A percentile compares a stretch with the other conserved stretches of the same genome.
Conservation (phyloP, 345 rosid genomes). For the Aethionema arabicum region DNA sequence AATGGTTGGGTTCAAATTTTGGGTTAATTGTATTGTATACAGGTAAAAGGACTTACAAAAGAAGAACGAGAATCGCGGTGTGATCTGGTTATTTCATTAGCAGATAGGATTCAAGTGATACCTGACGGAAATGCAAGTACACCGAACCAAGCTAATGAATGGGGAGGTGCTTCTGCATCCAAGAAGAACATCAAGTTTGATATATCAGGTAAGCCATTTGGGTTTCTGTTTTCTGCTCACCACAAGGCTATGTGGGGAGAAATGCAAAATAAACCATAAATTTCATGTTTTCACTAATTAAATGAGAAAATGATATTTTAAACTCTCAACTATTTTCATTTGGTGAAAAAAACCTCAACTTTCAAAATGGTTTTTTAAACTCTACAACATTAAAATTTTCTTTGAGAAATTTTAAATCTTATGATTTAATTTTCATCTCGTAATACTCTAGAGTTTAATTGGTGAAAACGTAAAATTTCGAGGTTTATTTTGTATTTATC, state of each 20-base stretch:
- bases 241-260: background rate
- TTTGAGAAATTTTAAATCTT: no score
- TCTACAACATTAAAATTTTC: no score
- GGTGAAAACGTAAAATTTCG: no score
- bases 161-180: conserved; percentile 58
- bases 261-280: no score
- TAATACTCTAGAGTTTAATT: no score
- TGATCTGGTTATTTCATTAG: conserved; percentile 59
- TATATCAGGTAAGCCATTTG: conserved; percentile 46
- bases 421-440: no score
- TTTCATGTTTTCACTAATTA: no score
- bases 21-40: conserved; percentile 5
- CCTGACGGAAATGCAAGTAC: conserved; percentile 54
- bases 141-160: conserved; percentile 49
- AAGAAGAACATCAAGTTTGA: conserved; percentile 66
- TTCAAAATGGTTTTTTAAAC: no score
- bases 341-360: no score
- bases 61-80: conserved; percentile 56
- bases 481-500: no score
- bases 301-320: no score
- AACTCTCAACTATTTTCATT: no score
- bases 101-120: conserved; percentile 66
- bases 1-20: background rate
- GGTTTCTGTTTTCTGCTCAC: conserved; percentile 1
- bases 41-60: conserved; percentile 77